phyloP scores from a whole-genome alignment of 169 alveolate species.

The Plasmodium falciparum region DNA sequence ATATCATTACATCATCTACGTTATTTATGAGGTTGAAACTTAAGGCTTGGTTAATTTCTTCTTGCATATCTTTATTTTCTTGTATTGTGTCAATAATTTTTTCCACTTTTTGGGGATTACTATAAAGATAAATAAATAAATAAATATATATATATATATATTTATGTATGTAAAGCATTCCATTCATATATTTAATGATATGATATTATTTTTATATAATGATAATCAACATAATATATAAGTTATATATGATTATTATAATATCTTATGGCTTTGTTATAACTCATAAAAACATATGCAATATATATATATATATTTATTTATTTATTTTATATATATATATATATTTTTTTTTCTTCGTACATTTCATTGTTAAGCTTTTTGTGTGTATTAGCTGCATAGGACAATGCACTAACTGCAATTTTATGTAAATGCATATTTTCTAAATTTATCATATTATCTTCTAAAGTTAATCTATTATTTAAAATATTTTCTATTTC shows the following conservation, averaged over 20 bases:
- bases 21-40: constrained; percentile 55
- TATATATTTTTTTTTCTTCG: not conserved
- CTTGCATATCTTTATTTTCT: constrained; percentile 83
- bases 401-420: constrained; percentile 83
- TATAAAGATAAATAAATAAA: constrained; percentile 25
- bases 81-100: constrained; percentile 83
- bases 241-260: too few species aligned
- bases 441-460: constrained; percentile 85
- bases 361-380: constrained; percentile 73
- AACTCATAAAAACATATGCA: not conserved
- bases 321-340: not conserved
- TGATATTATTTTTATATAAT: too few species aligned
- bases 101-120: constrained; percentile 81
- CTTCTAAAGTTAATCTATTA: constrained; percentile 83
- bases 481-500: constrained; percentile 79
- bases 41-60: constrained; percentile 82
- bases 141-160: not conserved
- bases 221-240: too few species aligned
- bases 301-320: not conserved
- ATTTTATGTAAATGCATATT: constrained; percentile 85
- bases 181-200: too few species aligned
- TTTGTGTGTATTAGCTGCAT: constrained; percentile 74
- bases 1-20: constrained; percentile 64
- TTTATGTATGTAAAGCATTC: not conserved
- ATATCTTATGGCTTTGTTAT: not conserved